These are phyloP conservation scores for Cyberlindnera veronae DNA, from an alignment of 805 yeast species.

Conservation along the genomic window DNA sequence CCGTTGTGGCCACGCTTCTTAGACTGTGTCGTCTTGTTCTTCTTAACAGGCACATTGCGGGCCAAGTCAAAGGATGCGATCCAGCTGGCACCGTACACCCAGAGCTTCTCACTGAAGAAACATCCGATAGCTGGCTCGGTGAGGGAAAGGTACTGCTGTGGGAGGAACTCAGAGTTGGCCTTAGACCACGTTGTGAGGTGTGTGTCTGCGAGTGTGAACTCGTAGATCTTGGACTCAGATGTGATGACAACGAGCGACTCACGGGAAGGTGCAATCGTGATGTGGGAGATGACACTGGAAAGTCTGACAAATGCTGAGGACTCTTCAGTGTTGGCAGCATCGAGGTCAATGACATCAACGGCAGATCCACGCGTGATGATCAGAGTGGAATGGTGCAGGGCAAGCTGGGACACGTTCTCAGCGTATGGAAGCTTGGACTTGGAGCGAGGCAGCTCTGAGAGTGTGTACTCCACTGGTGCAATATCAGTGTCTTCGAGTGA, in stretches of 20 bases:
- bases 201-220: conserved; percentile 45
- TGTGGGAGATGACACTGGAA: conserved; percentile 55
- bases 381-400: conserved; percentile 44
- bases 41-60: conserved; percentile 47
- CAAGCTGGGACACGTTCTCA: conserved; percentile 45
- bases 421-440: conserved; percentile 41
- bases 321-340: conserved; percentile 18
- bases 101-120: conserved; percentile 49
- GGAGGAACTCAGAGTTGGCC: conserved; percentile 69
- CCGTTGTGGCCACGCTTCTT: conserved; percentile 42
- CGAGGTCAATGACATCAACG: conserved; percentile 47
- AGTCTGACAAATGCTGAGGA: conserved; percentile 52
- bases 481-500: conserved; percentile 14
- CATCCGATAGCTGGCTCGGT: conserved; percentile 74
- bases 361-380: conserved; percentile 59
- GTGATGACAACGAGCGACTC: conserved; percentile 61
- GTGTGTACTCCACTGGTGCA: conserved; percentile 32
- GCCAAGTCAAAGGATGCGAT: conserved; percentile 67
- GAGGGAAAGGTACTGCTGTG: conserved; percentile 53
- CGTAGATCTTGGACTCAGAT: conserved; percentile 71
- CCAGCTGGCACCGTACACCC: conserved; percentile 92
- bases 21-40: conserved; percentile 22
- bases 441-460: conserved; percentile 35
- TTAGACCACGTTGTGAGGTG: conserved; percentile 75
- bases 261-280: conserved; percentile 47